Evolutionary conservation across 1,284 basidiomycete species (phyloP), one percentile per base, ranked within the genome.

Genomic region (Puccinia coronata): DNA sequence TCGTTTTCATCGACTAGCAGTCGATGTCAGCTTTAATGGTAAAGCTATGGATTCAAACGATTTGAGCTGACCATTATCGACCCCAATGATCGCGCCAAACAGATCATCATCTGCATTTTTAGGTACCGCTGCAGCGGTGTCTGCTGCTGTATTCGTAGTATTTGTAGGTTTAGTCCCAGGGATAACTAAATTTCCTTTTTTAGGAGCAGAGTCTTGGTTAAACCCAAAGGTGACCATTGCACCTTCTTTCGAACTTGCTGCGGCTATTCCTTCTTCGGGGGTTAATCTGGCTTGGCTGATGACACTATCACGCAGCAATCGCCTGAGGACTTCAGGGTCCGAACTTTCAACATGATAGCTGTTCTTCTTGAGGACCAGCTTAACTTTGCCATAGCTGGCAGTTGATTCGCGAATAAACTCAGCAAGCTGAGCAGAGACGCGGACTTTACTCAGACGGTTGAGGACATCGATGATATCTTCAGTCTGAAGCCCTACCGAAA

Each of bases 401-500:
- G 96, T 98, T 83, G 95, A 92, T 82, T 94, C 92, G 82, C 92
- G 91, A 83, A 98, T 98, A 85, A 95, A 93, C 23, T 89, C 88
- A 65, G 92, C 90, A 82, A 98, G 93, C 49, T 89, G 90, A 49
- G 93, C 91, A 0, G 96, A 94, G 0, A 98, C 92, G 0, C 95
- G 95, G 18, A 96, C 85, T 80, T 86, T 86, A 31, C 82, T 83
- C 70, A 86, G 82, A 41, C 85, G 82, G 73, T 87, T 87, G 57
- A 88, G 84, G 23, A 95, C 97, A 89, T 96, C 95, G 87, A 99
- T 98, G 84, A 99, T 99, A 86, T 99, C 96, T 85, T 96, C 92
- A 3, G 97, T 99, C 86, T 98, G 94, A 51, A 99, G 88, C 31
- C 97, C 97, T 82, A 99, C 97, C 20, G 96, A 98, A 82, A 99